Conservation (phyloP, 495 filamentous ascomycete genomes). For the Lasiosphaeriaceae sp. region DNA sequence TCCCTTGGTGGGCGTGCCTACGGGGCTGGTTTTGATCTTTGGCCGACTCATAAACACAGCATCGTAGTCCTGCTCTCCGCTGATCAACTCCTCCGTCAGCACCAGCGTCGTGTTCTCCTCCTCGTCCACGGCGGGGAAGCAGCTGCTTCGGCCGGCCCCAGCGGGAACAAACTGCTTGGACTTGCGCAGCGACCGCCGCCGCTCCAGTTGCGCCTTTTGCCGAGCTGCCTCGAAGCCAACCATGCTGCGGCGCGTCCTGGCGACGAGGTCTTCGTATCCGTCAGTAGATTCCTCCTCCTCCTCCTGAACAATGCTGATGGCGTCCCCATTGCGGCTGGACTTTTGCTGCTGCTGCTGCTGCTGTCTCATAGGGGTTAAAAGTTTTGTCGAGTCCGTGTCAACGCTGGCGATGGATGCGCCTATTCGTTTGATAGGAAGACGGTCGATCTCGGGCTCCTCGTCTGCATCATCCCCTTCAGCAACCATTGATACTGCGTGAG, state of each 20-base stretch:
- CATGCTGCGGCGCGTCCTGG: slow-evolving; percentile 83
- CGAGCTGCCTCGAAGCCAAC: slow-evolving; percentile 52
- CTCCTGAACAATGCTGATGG: slow-evolving; percentile 1
- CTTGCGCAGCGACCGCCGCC: slow-evolving; percentile 47
- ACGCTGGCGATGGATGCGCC: slow-evolving; percentile 2
- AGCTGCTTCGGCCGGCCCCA: slow-evolving; percentile 21
- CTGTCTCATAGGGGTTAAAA: neutral
- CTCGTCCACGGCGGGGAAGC: slow-evolving; percentile 40
- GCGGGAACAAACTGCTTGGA: slow-evolving; percentile 29
- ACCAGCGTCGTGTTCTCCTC: slow-evolving; percentile 30
- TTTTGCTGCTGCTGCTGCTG: neutral
- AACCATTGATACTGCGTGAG: slow-evolving; percentile 20
- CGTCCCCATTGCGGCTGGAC: slow-evolving; percentile 1
- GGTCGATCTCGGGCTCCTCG: slow-evolving; percentile 17
- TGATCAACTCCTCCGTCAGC: slow-evolving; percentile 28
- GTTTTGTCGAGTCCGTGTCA: too few relatives aligned
- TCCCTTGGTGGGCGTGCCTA: slow-evolving; percentile 48
- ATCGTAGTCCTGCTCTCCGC: slow-evolving; percentile 67
- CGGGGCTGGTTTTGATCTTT: slow-evolving; percentile 72
- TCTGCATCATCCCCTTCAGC: slow-evolving; percentile 23
- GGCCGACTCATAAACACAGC: slow-evolving; percentile 84
- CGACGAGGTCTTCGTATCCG: slow-evolving; percentile 51
- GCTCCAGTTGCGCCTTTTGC: slow-evolving; percentile 54
- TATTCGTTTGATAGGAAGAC: slow-evolving; percentile 20
- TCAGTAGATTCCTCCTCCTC: slow-evolving; percentile 18